Evolutionary conservation across 345 rosid species (phyloP).

Genomic region (Boechera divaricarpa): DNA sequence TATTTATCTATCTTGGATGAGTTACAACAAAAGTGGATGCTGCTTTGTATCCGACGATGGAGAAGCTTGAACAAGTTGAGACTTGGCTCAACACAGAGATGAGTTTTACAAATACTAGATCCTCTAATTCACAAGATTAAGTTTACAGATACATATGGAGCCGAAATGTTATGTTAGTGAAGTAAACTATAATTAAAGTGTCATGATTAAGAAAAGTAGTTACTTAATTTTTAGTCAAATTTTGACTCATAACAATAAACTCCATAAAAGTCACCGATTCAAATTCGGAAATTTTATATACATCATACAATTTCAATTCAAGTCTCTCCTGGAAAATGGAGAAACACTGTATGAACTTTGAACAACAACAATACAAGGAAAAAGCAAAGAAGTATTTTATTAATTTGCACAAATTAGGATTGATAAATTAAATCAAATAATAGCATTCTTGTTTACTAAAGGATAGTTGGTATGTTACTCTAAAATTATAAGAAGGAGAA

Average conservation of each 20-base stretch:
- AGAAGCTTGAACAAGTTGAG: too few relatives aligned
- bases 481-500: too few relatives aligned
- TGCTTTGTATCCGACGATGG: too few relatives aligned
- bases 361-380: background rate
- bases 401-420: too few relatives aligned
- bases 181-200: background rate
- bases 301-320: background rate
- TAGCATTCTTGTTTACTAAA: too few relatives aligned
- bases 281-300: background rate
- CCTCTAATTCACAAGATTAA: background rate
- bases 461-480: too few relatives aligned
- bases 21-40: too few relatives aligned
- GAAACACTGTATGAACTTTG: background rate
- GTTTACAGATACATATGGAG: background rate
- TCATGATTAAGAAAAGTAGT: background rate
- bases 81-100: too few relatives aligned
- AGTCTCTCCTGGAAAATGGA: background rate
- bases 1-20: too few relatives aligned
- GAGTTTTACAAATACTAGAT: background rate
- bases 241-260: background rate
- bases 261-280: background rate
- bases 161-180: background rate
- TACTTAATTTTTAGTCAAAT: background rate
- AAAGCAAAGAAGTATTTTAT: background rate
- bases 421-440: background rate